Evolutionary conservation across 306 rosid species (phyloP).

Genomic region (Alnus rubra): DNA sequence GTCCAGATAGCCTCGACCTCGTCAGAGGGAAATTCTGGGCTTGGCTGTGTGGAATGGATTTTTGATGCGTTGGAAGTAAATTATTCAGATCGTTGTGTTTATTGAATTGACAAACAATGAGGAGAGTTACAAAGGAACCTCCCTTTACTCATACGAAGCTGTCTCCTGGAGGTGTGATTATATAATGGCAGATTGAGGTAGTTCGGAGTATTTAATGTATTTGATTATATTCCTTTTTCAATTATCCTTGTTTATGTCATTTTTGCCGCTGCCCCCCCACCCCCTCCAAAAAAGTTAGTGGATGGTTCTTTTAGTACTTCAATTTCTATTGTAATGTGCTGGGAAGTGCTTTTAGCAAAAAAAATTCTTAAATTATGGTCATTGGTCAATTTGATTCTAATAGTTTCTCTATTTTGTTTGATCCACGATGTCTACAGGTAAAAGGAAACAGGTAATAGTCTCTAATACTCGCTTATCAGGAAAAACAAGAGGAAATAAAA

Average conservation of each 20-base stretch:
- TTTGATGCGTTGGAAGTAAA: slow-evolving; percentile 37
- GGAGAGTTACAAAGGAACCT: slow-evolving; percentile 29
- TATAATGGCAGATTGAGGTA: slow-evolving; percentile 35
- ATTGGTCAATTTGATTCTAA: not conserved
- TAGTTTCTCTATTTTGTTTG: not conserved
- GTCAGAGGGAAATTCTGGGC: slow-evolving; percentile 30
- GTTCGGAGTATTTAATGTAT: slow-evolving; percentile 13
- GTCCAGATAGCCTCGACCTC: slow-evolving; percentile 24
- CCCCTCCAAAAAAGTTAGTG: slow-evolving; percentile 7
- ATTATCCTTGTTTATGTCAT: slow-evolving; percentile 25
- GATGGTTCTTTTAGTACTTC: slow-evolving; percentile 20
- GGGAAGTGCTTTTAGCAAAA: slow-evolving; percentile 7
- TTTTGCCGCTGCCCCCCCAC: not conserved
- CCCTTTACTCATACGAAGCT: slow-evolving; percentile 41
- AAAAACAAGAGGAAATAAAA: not conserved
- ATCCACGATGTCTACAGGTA: not conserved
- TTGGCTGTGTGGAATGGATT: slow-evolving; percentile 30
- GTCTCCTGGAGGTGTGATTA: slow-evolving; percentile 30
- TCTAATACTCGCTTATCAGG: not conserved
- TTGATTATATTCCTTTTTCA: not conserved
- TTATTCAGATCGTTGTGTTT: slow-evolving; percentile 32
- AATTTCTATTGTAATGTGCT: slow-evolving; percentile 17
- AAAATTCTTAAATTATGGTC: slow-evolving; percentile 19
- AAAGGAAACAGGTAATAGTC: not conserved
- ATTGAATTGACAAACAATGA: slow-evolving; percentile 39